Evolutionary conservation across 192 early-diverging fungal genomes (phyloP), one percentile per base, ranked within the genome.

Genomic region (Geranomyces michiganensis): DNA sequence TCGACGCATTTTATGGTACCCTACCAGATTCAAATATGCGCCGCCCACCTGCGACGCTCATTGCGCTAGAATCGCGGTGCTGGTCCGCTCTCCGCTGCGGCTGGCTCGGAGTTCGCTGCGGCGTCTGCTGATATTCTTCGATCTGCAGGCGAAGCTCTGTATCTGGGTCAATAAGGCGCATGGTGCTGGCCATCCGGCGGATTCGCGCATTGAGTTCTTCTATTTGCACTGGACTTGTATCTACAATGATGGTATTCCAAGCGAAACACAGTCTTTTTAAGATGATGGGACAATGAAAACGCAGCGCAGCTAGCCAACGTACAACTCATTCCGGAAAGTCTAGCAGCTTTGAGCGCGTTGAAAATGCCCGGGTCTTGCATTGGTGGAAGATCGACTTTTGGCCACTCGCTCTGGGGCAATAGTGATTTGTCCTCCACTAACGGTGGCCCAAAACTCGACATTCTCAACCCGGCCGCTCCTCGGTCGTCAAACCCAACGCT

Each of bases 161-260:
- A 10, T 58, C 68, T 19, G 56, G 36, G 41, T 70, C 68, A 17
- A 27, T 36, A 21, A 70, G 43, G 3, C 68, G 68, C 30, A 70
- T 10, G 8, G 24, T 46, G 22, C 30, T 47, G 10, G 68, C 68
- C 2, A 70, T 43, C n/a, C 43, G 15, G 10, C 56, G 55, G 15
- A 70, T 56, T 24, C 68, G 55, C 13, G 51, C 29, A 44, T 60
- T 70, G 30, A 70, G 56, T 22, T 70, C 68, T 31, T 70, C 68
- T 7, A 70, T 22, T 46, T 60, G 62, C 15, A 33, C 29, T 7
- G 17, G 58, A 32, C 58, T 60, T 5, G 24, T 60, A 53, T 53
- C 51, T 53, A 7, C 7, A 26, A 47, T 47, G 12, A 10, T 19
- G 19, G 19, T 14, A 47, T 10, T 47, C 46, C 10, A 47, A 10